Conservation (phyloP, 139 green algal genomes). For the Dunaliella sp. region DNA sequence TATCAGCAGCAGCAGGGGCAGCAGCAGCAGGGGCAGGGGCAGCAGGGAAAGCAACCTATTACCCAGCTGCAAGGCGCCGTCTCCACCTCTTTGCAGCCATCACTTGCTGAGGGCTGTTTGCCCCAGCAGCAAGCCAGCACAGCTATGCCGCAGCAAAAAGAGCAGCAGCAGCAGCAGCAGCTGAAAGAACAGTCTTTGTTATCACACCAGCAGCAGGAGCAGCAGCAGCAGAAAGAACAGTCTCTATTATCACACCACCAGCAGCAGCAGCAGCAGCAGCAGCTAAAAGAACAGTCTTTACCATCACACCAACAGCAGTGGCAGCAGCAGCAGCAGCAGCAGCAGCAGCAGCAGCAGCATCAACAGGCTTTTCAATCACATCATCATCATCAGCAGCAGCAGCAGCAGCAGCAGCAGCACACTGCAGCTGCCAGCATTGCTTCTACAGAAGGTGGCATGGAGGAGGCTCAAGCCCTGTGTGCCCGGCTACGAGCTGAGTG, state of each 20-base stretch:
- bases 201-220: not conserved
- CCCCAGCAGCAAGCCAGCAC: no score
- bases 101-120: no score
- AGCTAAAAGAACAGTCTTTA: no score
- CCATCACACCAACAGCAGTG: no score
- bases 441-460: not conserved
- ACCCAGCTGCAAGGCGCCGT: no score
- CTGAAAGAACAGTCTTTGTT: no score
- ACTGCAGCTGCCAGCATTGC: not conserved
- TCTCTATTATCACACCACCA: no score
- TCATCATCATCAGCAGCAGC: not conserved
- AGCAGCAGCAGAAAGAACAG: no score
- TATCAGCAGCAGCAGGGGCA: slow-evolving; percentile 11
- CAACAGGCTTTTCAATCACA: not conserved
- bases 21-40: slow-evolving; percentile 6
- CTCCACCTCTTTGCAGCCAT: no score
- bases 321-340: not conserved
- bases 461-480: slow-evolving; percentile 49
- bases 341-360: not conserved
- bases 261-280: not conserved
- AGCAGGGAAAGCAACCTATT: no score
- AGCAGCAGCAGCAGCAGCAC: not conserved
- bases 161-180: not conserved
- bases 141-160: no score
- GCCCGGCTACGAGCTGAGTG: slow-evolving; percentile 55